Conservation (phyloP, 208 protist genomes). For the Plasmodiophora brassicae region DNA sequence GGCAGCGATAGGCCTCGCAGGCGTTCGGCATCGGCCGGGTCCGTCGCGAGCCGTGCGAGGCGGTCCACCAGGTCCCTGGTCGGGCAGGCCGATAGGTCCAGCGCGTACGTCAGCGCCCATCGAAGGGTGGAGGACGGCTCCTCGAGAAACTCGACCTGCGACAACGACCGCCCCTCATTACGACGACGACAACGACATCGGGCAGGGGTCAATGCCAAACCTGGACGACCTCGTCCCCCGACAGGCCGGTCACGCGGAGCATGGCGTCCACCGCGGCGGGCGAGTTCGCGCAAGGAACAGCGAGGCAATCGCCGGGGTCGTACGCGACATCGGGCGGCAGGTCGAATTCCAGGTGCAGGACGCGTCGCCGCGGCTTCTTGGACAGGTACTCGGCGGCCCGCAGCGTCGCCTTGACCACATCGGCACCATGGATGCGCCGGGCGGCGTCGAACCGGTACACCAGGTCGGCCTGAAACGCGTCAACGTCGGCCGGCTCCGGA, state of each 20-base stretch:
- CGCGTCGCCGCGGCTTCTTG: background rate
- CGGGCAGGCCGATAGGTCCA: background rate
- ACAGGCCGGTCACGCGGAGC: too few relatives aligned
- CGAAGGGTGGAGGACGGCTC: background rate
- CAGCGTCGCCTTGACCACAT: background rate
- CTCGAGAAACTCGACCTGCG: background rate
- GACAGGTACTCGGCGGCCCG: background rate
- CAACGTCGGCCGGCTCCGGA: background rate
- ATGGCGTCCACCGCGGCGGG: background rate
- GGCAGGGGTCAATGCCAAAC: too few relatives aligned
- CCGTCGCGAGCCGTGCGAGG: too few relatives aligned
- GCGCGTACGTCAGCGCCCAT: background rate
- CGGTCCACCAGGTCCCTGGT: too few relatives aligned
- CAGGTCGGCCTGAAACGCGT: background rate
- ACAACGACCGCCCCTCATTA: background rate
- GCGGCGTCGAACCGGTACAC: background rate
- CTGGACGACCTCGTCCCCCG: too few relatives aligned
- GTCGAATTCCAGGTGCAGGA: slow-evolving; percentile 6
- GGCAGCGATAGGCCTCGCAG: too few relatives aligned
- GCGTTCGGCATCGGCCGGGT: too few relatives aligned
- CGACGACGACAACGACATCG: background rate
- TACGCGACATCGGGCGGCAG: background rate
- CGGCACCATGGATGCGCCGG: background rate
- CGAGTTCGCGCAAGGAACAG: background rate
- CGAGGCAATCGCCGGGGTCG: slow-evolving; percentile 12